A percentile compares a stretch with the other conserved stretches of the same genome.
phyloP scores from a whole-genome alignment of 2,329 filamentous ascomycete species.

The Helotiales sp. region DNA sequence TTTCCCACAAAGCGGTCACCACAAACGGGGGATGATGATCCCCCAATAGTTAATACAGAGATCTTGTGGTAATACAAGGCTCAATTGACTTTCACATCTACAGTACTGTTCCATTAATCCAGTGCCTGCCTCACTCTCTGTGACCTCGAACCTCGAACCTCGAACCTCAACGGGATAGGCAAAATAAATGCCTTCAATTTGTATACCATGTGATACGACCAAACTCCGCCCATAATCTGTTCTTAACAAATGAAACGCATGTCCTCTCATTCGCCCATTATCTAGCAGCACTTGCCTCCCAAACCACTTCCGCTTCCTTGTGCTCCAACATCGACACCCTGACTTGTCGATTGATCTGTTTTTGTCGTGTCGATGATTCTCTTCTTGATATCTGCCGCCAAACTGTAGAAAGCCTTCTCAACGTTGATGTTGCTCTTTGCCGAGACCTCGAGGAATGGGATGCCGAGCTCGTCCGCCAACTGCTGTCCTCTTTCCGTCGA shows the following conservation, averaged over 20 bases:
- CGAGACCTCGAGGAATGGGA: conserved; percentile 97
- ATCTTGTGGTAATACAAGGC: conserved; percentile 51
- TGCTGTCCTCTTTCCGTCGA: conserved; percentile 92
- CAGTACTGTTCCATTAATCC: conserved; percentile 22
- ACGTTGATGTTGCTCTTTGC: conserved; percentile 99
- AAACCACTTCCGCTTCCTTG: conserved; percentile 57
- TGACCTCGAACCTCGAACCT: conserved; percentile 16
- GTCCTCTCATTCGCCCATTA: conserved; percentile 27
- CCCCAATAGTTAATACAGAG: conserved; percentile 51
- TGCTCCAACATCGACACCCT: conserved; percentile 71
- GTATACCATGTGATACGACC: conserved; percentile 40
- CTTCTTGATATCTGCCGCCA: conserved; percentile 98
- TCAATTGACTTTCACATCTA: conserved; percentile 11
- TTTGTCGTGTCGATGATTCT: conserved; percentile 91
- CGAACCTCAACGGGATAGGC: conserved; percentile 26
- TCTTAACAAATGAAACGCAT: conserved; percentile 38
- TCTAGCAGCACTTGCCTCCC: conserved; percentile 80
- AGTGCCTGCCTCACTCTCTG: conserved; percentile 8
- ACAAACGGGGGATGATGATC: conserved; percentile 43
- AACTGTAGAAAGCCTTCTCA: conserved; percentile 95
- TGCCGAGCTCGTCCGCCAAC: conserved; percentile 92
- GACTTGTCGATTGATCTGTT: conserved; percentile 64
- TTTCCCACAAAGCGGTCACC: conserved; percentile 44
- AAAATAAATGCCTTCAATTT: conserved; percentile 40
- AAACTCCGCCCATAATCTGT: conserved; percentile 44